These are phyloP conservation scores for Phaeotremella fagi DNA, from an alignment of 768 basidiomycete genomes.

Conservation along the genomic window DNA sequence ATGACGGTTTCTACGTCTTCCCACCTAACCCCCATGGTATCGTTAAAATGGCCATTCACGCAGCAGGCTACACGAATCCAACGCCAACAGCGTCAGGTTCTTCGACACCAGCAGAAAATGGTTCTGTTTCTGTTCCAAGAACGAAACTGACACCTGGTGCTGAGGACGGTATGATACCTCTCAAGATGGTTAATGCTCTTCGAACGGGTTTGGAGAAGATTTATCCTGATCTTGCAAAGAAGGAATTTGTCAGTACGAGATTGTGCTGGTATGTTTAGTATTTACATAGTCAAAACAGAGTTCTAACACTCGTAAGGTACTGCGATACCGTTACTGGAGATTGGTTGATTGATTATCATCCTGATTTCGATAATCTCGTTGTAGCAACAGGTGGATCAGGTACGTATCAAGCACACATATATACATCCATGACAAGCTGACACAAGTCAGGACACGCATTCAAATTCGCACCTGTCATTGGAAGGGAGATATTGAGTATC, in stretches of 20 bases:
- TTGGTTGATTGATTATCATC: conserved; percentile 80
- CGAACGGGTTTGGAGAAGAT: conserved; percentile 56
- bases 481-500: conserved; percentile 66
- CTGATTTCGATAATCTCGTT: conserved; percentile 56
- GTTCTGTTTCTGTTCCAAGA: conserved; percentile 66
- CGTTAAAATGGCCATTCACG: conserved; percentile 75
- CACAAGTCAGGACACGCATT: conserved; percentile 23
- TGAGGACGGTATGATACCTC: conserved; percentile 64
- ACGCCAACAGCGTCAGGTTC: conserved; percentile 27
- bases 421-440: too few relatives aligned
- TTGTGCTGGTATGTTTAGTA: conserved; percentile 84
- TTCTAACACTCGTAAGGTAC: conserved; percentile 61
- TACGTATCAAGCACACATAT: too few relatives aligned
- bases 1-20: conserved; percentile 73
- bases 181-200: conserved; percentile 54
- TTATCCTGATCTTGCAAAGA: conserved; percentile 72
- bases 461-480: conserved; percentile 83
- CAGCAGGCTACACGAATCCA: conserved; percentile 61
- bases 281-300: too few relatives aligned
- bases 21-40: conserved; percentile 53
- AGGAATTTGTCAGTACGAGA: conserved; percentile 66
- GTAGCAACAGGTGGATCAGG: conserved; percentile 85
- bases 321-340: conserved; percentile 79
- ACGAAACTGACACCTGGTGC: conserved; percentile 61
- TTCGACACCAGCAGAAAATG: conserved; percentile 38